Evolutionary conservation across 495 filamentous ascomycete genomes (phyloP), one percentile per base, ranked within the genome.

Genomic region (Talaromyces ruber): DNA sequence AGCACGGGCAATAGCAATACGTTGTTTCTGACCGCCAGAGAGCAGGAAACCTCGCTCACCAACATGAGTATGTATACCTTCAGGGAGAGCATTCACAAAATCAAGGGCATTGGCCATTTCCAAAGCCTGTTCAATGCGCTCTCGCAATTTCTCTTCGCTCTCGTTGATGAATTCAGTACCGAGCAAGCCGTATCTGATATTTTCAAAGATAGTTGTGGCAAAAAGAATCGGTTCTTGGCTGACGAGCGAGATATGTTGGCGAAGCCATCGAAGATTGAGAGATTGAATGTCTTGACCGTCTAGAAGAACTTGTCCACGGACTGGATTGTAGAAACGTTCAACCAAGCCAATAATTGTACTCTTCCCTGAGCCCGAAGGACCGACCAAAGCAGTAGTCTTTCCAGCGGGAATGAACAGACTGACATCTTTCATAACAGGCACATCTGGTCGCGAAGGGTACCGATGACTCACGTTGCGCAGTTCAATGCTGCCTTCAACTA

Each of bases 21-120:
- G 90, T 71, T 98, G 94, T 72, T 97, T 97, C 75, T 98, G 94
- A 28, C 94, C 94, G 72, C 94, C 94, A 60, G 88, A 93, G 37
- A 98, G 80, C 45, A 97, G 74, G 72, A 96, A 96, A 12, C 94
- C 94, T 51, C 94, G 88, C 72, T 98, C 93, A 59, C 94, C 94
- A 58, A 98, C 94, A 64, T 95, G 90, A 0, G 94, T 98, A 66
- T 97, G 86, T 68, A 97, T 97, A 2, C 88, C 87, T 70, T 97
- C 89, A 0, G 94, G 93, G 4, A 98, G 77, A n/a, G 77, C 75
- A 14, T 73, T 83, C 66, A 98, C 86, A 70, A 98, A 98, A 60
- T 93, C 92, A 66, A 97, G 92, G 3, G 93, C 93, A 68, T 97
- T 97, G 34, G 94, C 87, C 84, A 89, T 95, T 67, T 85, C 88